Conservation (phyloP, 768 basidiomycete genomes). For the Tremella mesenterica region DNA sequence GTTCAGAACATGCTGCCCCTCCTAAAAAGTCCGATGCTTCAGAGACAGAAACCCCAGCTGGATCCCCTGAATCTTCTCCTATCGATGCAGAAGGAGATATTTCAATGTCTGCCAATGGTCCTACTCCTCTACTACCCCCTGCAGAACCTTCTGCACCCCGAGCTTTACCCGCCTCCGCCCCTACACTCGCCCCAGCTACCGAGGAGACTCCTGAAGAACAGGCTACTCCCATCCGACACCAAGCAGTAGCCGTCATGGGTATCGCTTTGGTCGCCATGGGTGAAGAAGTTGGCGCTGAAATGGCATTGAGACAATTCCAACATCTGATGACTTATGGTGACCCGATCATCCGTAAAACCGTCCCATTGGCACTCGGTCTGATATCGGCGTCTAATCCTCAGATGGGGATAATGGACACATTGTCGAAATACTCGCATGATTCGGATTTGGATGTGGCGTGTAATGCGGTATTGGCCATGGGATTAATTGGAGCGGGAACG, state of each 20-base stretch:
- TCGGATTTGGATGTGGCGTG: constrained; percentile 92
- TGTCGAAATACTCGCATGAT: constrained; percentile 98
- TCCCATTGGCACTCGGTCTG: constrained; percentile 90
- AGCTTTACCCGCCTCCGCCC: constrained; percentile 1
- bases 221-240: constrained; percentile 53
- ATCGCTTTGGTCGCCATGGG: constrained; percentile 95
- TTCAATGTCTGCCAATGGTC: constrained; percentile 13
- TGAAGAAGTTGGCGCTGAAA: constrained; percentile 93
- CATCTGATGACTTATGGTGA: constrained; percentile 99
- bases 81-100: constrained; percentile 32
- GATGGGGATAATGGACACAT: constrained; percentile 84
- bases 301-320: constrained; percentile 95
- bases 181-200: constrained; percentile 19
- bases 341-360: constrained; percentile 77
- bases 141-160: constrained; percentile 2
- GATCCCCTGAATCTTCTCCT: constrained; percentile 28
- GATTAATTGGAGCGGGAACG: constrained; percentile 93
- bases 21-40: constrained; percentile 25
- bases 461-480: constrained; percentile 98
- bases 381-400: constrained; percentile 94
- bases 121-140: not conserved
- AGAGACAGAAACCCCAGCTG: constrained; percentile 15
- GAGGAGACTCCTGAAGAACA: constrained; percentile 34
- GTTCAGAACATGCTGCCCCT: constrained; percentile 74
- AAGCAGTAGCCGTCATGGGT: constrained; percentile 85